Evolutionary conservation across 2,329 filamentous ascomycete genomes (phyloP), one percentile per base, ranked within the genome.

Genomic region (Sporothrix mexicana): DNA sequence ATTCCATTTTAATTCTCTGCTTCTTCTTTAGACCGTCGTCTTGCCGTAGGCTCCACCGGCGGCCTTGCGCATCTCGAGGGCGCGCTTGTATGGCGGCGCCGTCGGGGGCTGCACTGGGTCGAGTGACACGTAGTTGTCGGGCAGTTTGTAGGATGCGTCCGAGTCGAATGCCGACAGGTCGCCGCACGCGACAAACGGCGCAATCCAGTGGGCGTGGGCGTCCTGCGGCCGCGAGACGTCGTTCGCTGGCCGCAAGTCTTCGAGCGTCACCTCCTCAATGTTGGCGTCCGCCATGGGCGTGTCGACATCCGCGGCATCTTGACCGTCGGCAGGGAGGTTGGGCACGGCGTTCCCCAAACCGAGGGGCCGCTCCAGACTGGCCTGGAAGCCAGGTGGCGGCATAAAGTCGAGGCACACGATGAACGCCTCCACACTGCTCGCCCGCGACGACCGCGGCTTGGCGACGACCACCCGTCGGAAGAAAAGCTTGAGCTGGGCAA

Each of bases 81-180:
- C 96, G 72, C 92, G 89, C 81, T 95, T 97, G 80, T 99, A 99
- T 0, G 96, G 96, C 13, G 96, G 96, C 10, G 96, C 96, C 49
- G 96, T 99, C 0, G 96, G 96, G 41, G 95, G 95, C 80, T 98
- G 96, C 45, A 99, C 89, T 0, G 96, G 96, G 80, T 98, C 94
- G 67, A 98, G 87, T 77, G 92, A 95, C 70, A 97, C 88, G 79
- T 97, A 89, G 76, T 94, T 92, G 74, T 95, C 92, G 0, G 96
- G 95, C 20, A 99, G 85, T 76, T 92, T 89, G 82, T 98, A 98
- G 4, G 95, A 96, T 3, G 96, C 95, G 85, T 99, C 96, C 0
- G 95, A 94, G 83, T 99, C 96, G 83, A 95, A 99, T 12, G 93
- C 91, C 30, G 94, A 97, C 70, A 99, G 86, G 82, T 99, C 96